These are phyloP conservation scores for Rhytidhysteron rufulum DNA, from an alignment of 2,329 filamentous ascomycete species.

Conservation along the genomic window DNA sequence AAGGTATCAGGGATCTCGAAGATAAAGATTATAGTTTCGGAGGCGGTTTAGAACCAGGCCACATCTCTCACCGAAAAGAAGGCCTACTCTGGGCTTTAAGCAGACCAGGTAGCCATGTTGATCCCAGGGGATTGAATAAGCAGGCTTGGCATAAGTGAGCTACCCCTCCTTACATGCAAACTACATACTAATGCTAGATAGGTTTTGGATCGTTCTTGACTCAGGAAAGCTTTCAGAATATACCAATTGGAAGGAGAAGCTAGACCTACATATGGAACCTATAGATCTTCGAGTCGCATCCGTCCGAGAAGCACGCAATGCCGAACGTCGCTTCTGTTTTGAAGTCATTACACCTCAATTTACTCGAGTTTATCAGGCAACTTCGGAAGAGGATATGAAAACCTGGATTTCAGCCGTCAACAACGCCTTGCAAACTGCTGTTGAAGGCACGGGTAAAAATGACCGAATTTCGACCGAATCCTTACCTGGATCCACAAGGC, in stretches of 20 bases:
- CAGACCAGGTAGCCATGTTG: constrained; percentile 86
- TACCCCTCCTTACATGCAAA: background rate
- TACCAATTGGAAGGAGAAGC: constrained; percentile 97
- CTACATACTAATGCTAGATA: constrained; percentile 39
- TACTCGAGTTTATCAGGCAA: constrained; percentile 95
- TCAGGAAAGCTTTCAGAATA: constrained; percentile 97
- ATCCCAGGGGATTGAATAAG: constrained; percentile 92
- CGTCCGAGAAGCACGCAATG: constrained; percentile 89
- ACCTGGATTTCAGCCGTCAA: constrained; percentile 96
- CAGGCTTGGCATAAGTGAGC: constrained; percentile 97
- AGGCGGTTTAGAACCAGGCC: constrained; percentile 46
- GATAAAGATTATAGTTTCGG: constrained; percentile 60
- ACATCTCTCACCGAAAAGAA: constrained; percentile 76
- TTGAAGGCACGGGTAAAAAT: constrained; percentile 68
- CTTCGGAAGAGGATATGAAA: constrained; percentile 96
- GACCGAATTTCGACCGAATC: constrained; percentile 50
- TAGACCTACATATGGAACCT: constrained; percentile 96
- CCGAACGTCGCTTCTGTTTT: constrained; percentile 93
- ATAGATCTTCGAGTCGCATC: constrained; percentile 97
- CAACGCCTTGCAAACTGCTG: constrained; percentile 92
- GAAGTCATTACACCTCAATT: constrained; percentile 97
- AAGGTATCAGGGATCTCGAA: constrained; percentile 87
- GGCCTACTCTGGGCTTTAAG: constrained; percentile 93
- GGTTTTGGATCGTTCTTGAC: constrained; percentile 98
- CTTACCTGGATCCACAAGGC: constrained; percentile 57